These are phyloP conservation scores for Lactarius hengduanensis DNA, from an alignment of 768 basidiomycete genomes.

Conservation along the genomic window DNA sequence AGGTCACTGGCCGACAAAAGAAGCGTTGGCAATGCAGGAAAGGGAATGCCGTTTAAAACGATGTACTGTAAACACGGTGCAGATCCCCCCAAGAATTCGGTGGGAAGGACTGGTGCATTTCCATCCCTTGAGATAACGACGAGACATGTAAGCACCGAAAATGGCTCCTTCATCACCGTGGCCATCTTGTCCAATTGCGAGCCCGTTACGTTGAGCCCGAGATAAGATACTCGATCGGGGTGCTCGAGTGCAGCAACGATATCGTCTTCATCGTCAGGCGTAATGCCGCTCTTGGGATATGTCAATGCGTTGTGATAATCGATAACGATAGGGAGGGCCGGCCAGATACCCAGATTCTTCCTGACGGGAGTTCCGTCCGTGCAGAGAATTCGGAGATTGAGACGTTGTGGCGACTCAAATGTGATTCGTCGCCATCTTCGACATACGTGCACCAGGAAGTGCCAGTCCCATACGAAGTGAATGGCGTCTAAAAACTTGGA, in stretches of 20 bases:
- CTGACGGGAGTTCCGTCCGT: neutral
- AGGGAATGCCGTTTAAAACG: neutral
- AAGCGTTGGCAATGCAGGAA: neutral
- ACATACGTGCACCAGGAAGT: neutral
- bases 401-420: neutral
- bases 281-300: neutral
- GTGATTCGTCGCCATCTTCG: neutral
- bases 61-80: neutral
- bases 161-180: neutral
- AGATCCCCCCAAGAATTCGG: neutral
- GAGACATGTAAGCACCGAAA: neutral
- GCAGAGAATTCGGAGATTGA: neutral
- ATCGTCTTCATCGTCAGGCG: neutral
- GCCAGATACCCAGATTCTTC: neutral
- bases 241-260: neutral
- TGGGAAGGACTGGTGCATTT: neutral
- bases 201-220: neutral
- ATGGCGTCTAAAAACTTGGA: constrained; percentile 47
- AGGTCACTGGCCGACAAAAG: neutral
- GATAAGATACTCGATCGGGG: neutral
- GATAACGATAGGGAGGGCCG: neutral
- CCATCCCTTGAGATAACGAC: neutral
- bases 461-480: neutral
- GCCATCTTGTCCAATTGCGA: neutral
- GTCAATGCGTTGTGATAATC: neutral